Evolutionary conservation across 371 early-diverging fungal species (phyloP), one percentile per base, ranked within the genome.

Genomic region (Synchytrium microbalum): DNA sequence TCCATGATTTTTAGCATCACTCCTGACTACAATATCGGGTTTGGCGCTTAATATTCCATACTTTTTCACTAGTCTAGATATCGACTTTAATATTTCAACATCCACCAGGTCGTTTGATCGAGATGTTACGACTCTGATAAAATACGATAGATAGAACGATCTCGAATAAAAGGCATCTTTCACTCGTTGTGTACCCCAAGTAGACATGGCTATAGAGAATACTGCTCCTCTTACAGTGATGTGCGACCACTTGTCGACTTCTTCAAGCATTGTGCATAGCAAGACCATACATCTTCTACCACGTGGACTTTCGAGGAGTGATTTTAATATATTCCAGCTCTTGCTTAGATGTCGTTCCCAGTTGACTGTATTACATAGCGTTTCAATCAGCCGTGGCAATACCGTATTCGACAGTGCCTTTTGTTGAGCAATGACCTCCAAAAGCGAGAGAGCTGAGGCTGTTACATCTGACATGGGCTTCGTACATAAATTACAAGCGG

Each of bases 151-250:
- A 52, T 59, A 55, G 46, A 10, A 38, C 3, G 32, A 5, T 25
- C n/a, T 24, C 10, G 64, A 59, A 30, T 60, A 67, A 2, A 60
- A 30, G 38, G 60, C 28, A n/a, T 31, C 55, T 52, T 62, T 58
- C n/a, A 67, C 59, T 1, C 54, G 62, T 14, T 62, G 58, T 2
- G 46, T 8, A 26, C 67, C 67, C 67, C 67, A 67, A 46, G 51
- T 67, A 30, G 64, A 33, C 60, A 64, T 64, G 31, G 29, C 29
- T 54, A 67, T 54, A 46, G 61, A n/a, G 28, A 63, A 67, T 0
- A 59, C 53, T 3, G 65, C 65, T 1, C 65, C 65, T 30, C 65
- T 38, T 23, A 60, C 54, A n/a, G 46, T 19, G 5, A 38, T 38
- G 46, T 5, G 46, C 19, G 46, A 38, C n/a, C n/a, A n/a, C n/a